Percentiles rank a stretch among this genome's conserved stretches.
Evolutionary conservation across 2,329 filamentous ascomycete genomes (phyloP).

Genomic region (Nigrograna mackinnonii): DNA sequence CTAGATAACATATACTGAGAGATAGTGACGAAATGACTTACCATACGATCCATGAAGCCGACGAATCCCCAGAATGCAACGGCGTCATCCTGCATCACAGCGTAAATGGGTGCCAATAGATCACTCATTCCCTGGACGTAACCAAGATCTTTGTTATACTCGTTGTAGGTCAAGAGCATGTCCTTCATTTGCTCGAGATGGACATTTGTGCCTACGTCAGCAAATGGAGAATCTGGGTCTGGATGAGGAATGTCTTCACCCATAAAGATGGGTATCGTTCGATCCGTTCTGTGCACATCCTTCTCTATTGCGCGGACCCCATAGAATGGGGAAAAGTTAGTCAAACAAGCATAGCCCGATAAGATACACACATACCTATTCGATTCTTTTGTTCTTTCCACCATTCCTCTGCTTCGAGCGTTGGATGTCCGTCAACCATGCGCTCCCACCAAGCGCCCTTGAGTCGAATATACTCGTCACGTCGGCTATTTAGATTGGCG

Average conservation of each 20-base stretch:
- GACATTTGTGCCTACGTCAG: constrained; percentile 90
- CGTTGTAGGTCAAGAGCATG: constrained; percentile 97
- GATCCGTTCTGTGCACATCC: constrained; percentile 96
- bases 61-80: constrained; percentile 97
- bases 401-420: constrained; percentile 85
- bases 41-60: constrained; percentile 95
- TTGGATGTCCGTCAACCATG: constrained; percentile 79
- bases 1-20: too few species aligned
- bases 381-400: constrained; percentile 93
- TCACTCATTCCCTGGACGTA: constrained; percentile 99
- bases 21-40: constrained; percentile 27
- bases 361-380: constrained; percentile 73
- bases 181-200: constrained; percentile 99
- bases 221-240: constrained; percentile 93
- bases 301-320: constrained; percentile 74
- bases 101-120: constrained; percentile 92
- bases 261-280: constrained; percentile 90
- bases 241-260: constrained; percentile 97
- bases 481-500: constrained; percentile 78
- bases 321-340: constrained; percentile 58
- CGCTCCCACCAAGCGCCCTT: constrained; percentile 98
- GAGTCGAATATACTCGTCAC: constrained; percentile 91
- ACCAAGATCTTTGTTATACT: constrained; percentile 92
- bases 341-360: constrained; percentile 15
- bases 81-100: constrained; percentile 95